Evolutionary conservation across 768 basidiomycete species (phyloP), one percentile per base, ranked within the genome.

Genomic region (Zangia roseola): DNA sequence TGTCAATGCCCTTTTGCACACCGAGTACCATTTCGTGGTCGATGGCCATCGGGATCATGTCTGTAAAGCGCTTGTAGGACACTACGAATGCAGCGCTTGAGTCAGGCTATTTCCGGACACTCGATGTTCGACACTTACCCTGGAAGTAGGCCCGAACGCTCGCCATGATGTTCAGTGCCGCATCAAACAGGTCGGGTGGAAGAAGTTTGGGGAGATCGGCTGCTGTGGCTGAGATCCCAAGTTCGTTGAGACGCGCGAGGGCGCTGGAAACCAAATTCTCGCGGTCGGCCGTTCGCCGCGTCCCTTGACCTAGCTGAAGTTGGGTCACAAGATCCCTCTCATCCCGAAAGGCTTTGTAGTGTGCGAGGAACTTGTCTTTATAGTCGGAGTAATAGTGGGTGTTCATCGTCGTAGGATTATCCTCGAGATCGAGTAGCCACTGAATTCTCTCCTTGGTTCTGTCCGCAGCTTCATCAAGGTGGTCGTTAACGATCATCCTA

Each of bases 81-180:
- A 79, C 77, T 86, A 47, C 7, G 53, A 31, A 28, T 24, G 24
- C 28, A 10, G 12, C 9, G 9, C 28, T 6, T 28, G 28, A 28
- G 28, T 28, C 10, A n/a, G 28, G 9, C 28, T 12, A 28, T 9
- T 28, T n/a, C n/a, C n/a, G n/a, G n/a, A n/a, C n/a, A n/a, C 28
- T 28, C 28, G 10, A 16, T 1, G 13, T 1, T 31, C 31, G 31
- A 31, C 13, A 1, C 31, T 19, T 56, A 85, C 88, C 86, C 73
- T 88, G 83, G 63, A 88, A 88, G 54, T 88, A 88, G 0, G 82
- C 86, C 7, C 84, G 72, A 2, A 87, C 83, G 48, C 81, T 76
- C 0, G 84, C 83, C 84, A 89, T 88, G 57, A 88, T 84, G 5
- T 65, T 56, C n/a, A 88, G 55, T 0, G 82, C 82, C 0, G 78